A percentile compares a stretch with the other conserved stretches of the same genome.
Evolutionary conservation across 2,329 filamentous ascomycete species (phyloP).

Genomic region (Epichloe coenophiala): DNA sequence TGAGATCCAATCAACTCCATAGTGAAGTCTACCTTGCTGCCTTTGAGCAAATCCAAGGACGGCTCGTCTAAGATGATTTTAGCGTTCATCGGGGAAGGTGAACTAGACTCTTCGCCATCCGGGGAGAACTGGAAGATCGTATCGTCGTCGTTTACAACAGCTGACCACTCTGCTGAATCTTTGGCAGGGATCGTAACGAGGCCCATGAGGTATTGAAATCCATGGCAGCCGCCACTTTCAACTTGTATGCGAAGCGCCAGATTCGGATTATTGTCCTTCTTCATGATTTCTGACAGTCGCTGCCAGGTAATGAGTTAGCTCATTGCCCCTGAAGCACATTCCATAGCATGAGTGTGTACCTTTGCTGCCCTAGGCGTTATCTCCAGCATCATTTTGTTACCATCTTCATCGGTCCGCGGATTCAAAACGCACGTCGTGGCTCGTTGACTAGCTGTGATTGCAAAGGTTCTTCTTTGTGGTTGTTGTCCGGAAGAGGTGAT

Average conservation of each 20-base stretch:
- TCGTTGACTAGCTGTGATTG: constrained; percentile 19
- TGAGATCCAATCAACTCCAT: constrained; percentile 81
- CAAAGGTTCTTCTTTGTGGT: constrained; percentile 19
- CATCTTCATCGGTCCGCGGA: constrained; percentile 67
- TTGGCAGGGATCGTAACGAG: constrained; percentile 49
- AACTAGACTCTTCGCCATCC: constrained; percentile 25
- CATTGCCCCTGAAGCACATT: background rate
- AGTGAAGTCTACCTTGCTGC: constrained; percentile 92
- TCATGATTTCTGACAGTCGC: constrained; percentile 68
- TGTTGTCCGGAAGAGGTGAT: background rate
- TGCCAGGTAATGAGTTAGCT: constrained; percentile 13
- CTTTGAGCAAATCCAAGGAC: constrained; percentile 77
- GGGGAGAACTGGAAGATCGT: constrained; percentile 65
- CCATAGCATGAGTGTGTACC: constrained; percentile 31
- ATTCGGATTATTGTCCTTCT: constrained; percentile 57
- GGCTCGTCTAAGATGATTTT: constrained; percentile 82
- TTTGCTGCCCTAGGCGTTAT: constrained; percentile 75
- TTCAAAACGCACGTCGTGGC: constrained; percentile 48
- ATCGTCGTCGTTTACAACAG: constrained; percentile 56
- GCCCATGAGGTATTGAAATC: constrained; percentile 94
- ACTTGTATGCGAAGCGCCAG: constrained; percentile 85
- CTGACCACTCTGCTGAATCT: constrained; percentile 19
- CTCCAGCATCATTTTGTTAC: constrained; percentile 68
- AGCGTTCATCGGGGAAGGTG: constrained; percentile 28
- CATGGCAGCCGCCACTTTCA: constrained; percentile 89